Base-by-base conservation (phyloP, 1,139 yeast species). In the Debaryomyces psychrophilus region DNA sequence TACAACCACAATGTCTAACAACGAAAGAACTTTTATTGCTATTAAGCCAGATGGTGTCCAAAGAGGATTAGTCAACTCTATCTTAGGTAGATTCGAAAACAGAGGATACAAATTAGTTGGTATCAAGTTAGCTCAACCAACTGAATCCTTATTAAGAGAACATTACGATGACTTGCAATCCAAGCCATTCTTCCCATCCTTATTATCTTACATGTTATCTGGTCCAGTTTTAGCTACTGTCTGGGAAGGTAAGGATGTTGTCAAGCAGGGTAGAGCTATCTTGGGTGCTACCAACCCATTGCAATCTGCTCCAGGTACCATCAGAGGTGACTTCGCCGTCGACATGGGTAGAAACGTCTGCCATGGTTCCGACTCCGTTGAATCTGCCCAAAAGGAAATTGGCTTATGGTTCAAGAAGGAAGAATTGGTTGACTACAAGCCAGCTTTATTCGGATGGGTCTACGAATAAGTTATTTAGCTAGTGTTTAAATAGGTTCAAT, bases 41-140 rank as follows among this genome's bases (percentile, higher is more conserved):
- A 88, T 93, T 76, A 93, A 93, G 70, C 99, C 99, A 77, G 99
- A 93, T 77, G 99, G 98, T 79, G 99, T 93, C 82, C 98, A 93
- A 83, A 90, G 99, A 81, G 97, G 98, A 56, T 83, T 95, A 72
- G 80, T 92, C 76, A 77, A 95, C 69, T 80, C 88, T 62, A 92
- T 95, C 80, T 70, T 95, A 62, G 81, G 87, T 64, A 90, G 99
- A 78, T 95, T 95, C 76, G 97, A 92, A 81, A 81, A 86, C 82
- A 87, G 95, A 77, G 98, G 99, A 63, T 95, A 76, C 92, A 35
- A 92, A 81, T 85, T 95, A 67, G 98, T 92, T 60, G 99, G 87
- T 65, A 87, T 95, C 73, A 95, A 95, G 84, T 82, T 93, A 70
- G 81, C 86, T 68, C 79, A 82, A 61, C 97, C 99, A 69, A 76